Base-by-base conservation (phyloP, 768 basidiomycete species). In the Hypsizygus marmoreus region DNA sequence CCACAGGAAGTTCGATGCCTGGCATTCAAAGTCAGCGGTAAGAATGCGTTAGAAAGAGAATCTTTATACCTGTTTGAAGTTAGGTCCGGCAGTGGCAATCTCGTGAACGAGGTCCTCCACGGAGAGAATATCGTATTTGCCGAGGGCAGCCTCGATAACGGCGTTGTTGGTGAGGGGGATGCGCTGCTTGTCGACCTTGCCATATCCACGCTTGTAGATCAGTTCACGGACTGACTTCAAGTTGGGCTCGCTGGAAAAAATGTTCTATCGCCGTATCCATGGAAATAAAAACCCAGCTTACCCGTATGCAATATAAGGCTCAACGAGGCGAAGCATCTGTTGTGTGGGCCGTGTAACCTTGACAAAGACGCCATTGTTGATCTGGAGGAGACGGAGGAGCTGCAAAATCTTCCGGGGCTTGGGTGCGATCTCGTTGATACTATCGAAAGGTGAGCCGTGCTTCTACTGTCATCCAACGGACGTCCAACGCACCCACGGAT, bases 331-430 rank as follows among this genome's bases (percentile, higher is more conserved):
- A 58, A 99, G 86, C 97, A 98, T 99, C 72, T 98, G 93, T 58
- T 90, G 84, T 38, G 95, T 97, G 23, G 97, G 94, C 70, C 81
- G 90, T 60, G 94, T 97, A 43, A 91, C 95, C 73, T 95, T 95
- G 68, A 99, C 82, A 66, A 99, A 99, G 36, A 99, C 86, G 69
- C 95, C 97, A 65, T 94, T 98, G 85, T 99, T 98, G 80, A 99
- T 99, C 70, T 98, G 97, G 60, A 97, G 88, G 53, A 99, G 85
- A 60, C 97, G 94, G 66, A 99, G 89, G 54, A 99, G 86, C 68
- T 99, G 97, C 61, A 99, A 74, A 66, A 99, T 97, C 81, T 99
- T 99, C 67, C 94, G 88, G 63, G 97, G 97, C 75, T 99, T 99
- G 49, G 97, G 97, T 45, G 97, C 93, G 65, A 99, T 97, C 68